Conservation (phyloP, 202 grass and related monocot species). For the Setaria italica region DNA sequence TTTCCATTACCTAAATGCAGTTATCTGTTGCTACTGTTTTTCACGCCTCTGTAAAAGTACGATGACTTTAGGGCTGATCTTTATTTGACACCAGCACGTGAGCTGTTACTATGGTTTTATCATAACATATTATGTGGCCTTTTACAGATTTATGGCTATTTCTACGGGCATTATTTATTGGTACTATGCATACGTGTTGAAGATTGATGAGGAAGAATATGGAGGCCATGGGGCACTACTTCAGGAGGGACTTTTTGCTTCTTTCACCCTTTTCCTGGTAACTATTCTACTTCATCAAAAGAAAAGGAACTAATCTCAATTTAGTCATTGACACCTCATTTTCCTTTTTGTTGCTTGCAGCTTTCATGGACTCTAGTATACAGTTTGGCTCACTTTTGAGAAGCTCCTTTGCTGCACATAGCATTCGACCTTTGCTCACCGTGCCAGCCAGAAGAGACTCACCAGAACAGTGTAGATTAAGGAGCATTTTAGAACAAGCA, state of each 20-base stretch:
- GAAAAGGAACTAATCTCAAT: background rate
- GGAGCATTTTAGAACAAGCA: constrained; percentile 40
- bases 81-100: background rate
- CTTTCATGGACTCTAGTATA: constrained; percentile 93
- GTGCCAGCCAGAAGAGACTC: constrained; percentile 1
- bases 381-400: constrained; percentile 94
- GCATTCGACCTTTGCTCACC: background rate
- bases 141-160: constrained; percentile 73
- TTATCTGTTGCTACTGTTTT: background rate
- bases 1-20: background rate
- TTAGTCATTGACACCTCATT: background rate
- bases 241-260: constrained; percentile 96
- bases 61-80: background rate
- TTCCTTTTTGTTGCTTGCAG: constrained; percentile 50
- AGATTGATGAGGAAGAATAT: constrained; percentile 92
- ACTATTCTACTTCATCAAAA: constrained; percentile 8
- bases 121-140: background rate
- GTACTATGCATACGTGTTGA: constrained; percentile 80
- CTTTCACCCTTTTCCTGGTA: constrained; percentile 98
- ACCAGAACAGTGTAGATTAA: constrained; percentile 43
- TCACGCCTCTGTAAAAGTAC: background rate
- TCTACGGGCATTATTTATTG: constrained; percentile 87
- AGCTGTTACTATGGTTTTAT: constrained; percentile 10
- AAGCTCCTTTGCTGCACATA: constrained; percentile 39
- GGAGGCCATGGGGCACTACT: constrained; percentile 90